These are phyloP conservation scores for Fusarium bactridioides DNA, from an alignment of 2,329 filamentous ascomycete genomes.

Conservation along the genomic window DNA sequence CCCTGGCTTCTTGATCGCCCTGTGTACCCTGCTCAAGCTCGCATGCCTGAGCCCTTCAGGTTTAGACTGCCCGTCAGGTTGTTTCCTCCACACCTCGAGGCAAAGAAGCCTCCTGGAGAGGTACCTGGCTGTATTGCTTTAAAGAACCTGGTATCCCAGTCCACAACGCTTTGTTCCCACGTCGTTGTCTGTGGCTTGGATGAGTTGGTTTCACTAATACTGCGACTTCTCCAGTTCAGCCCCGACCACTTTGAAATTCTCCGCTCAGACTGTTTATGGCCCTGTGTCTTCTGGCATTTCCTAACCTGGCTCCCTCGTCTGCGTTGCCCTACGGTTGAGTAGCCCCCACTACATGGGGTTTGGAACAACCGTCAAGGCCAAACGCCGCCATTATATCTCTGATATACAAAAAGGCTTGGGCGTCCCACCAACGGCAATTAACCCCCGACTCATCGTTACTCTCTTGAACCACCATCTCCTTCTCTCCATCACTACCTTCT, in stretches of 20 bases:
- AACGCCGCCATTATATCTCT: slow-evolving; percentile 40
- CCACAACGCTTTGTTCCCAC: slow-evolving; percentile 38
- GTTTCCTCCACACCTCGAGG: slow-evolving; percentile 43
- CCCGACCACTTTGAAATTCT: slow-evolving; percentile 41
- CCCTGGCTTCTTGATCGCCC: slow-evolving; percentile 44
- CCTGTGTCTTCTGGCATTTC: slow-evolving; percentile 48
- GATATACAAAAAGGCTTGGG: slow-evolving; percentile 46
- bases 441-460: slow-evolving; percentile 17
- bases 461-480: slow-evolving; percentile 8
- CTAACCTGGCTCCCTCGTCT: slow-evolving; percentile 50
- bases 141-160: slow-evolving; percentile 37
- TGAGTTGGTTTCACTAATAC: slow-evolving; percentile 42
- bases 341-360: slow-evolving; percentile 31
- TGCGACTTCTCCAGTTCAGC: slow-evolving; percentile 39
- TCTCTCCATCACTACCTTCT: slow-evolving; percentile 6
- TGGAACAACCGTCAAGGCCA: slow-evolving; percentile 36
- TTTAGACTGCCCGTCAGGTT: slow-evolving; percentile 42
- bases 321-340: slow-evolving; percentile 44
- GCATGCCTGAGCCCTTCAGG: slow-evolving; percentile 42
- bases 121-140: slow-evolving; percentile 31
- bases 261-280: slow-evolving; percentile 38
- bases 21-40: slow-evolving; percentile 42
- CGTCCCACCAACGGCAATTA: slow-evolving; percentile 34
- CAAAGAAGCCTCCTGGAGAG: slow-evolving; percentile 23
- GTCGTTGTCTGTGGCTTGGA: slow-evolving; percentile 40